These are phyloP conservation scores for Penicillium sp. DNA, from an alignment of 2,329 filamentous ascomycete species.

Conservation along the genomic window DNA sequence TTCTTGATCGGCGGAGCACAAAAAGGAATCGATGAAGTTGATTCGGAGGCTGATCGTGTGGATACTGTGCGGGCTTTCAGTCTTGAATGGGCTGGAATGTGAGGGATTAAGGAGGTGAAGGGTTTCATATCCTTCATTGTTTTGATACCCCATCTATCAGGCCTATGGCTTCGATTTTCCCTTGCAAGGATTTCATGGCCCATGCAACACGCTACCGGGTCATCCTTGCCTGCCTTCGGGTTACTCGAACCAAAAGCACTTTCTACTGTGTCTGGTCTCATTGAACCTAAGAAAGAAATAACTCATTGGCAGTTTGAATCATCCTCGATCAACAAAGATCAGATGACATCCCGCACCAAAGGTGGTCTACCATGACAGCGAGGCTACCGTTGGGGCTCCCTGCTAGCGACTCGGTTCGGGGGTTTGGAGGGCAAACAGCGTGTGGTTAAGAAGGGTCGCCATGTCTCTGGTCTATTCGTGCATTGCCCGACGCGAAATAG, in stretches of 20 bases:
- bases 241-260: not conserved
- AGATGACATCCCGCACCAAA: not conserved
- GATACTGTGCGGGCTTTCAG: constrained; percentile 67
- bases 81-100: constrained; percentile 94
- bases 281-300: not conserved
- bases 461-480: not conserved
- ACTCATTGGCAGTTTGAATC: not conserved
- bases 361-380: not conserved
- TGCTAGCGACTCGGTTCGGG: not conserved
- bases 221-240: not conserved
- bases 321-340: not conserved
- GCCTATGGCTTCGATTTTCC: not conserved
- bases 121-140: not conserved
- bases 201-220: not conserved
- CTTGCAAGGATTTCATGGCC: not conserved
- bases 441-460: not conserved
- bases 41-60: constrained; percentile 34
- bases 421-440: not conserved
- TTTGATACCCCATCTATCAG: not conserved
- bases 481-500: not conserved
- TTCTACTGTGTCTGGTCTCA: not conserved
- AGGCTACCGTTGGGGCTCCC: not conserved
- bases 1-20: constrained; percentile 77
- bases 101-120: constrained; percentile 29
- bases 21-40: constrained; percentile 32